Evolutionary conservation across 768 basidiomycete species (phyloP).

Genomic region (Tulasnella sp.): DNA sequence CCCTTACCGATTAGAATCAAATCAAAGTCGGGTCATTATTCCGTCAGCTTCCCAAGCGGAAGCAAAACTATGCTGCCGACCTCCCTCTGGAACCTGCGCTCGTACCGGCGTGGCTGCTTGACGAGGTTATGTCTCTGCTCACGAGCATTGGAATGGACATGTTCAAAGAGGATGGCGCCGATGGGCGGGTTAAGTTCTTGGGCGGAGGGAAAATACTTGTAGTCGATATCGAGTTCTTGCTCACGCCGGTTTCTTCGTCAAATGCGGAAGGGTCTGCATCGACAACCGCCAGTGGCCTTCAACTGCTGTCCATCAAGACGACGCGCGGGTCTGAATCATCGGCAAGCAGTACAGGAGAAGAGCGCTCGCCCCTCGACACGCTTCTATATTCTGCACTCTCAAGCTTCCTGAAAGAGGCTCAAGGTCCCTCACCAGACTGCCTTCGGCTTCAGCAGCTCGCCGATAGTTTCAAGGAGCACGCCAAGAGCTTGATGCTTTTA

Average conservation of each 20-base stretch:
- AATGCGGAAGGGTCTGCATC: constrained; percentile 37
- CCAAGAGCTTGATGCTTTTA: constrained; percentile 67
- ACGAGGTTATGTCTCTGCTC: constrained; percentile 59
- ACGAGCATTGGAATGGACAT: constrained; percentile 66
- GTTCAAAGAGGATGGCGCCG: constrained; percentile 57
- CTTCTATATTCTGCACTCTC: constrained; percentile 58
- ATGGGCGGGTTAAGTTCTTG: constrained; percentile 53
- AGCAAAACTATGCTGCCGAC: constrained; percentile 55
- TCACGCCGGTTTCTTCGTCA: constrained; percentile 39
- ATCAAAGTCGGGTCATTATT: constrained; percentile 13
- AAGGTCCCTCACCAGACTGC: constrained; percentile 54
- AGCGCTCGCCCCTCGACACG: constrained; percentile 49
- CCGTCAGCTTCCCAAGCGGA: neutral
- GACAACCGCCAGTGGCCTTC: constrained; percentile 35
- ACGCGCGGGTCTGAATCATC: constrained; percentile 52
- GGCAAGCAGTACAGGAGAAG: constrained; percentile 33
- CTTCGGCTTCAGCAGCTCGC: constrained; percentile 53
- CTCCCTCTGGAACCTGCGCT: constrained; percentile 51
- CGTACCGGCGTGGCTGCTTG: constrained; percentile 56
- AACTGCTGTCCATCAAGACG: constrained; percentile 61
- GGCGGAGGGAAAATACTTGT: constrained; percentile 79
- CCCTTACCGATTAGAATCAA: constrained; percentile 11
- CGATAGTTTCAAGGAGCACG: constrained; percentile 49
- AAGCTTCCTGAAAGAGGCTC: constrained; percentile 58
- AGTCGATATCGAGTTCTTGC: constrained; percentile 64